Evolutionary conservation across 2,329 filamentous ascomycete genomes (phyloP), one percentile per base, ranked within the genome.

Genomic region (Talaromyces sp.): DNA sequence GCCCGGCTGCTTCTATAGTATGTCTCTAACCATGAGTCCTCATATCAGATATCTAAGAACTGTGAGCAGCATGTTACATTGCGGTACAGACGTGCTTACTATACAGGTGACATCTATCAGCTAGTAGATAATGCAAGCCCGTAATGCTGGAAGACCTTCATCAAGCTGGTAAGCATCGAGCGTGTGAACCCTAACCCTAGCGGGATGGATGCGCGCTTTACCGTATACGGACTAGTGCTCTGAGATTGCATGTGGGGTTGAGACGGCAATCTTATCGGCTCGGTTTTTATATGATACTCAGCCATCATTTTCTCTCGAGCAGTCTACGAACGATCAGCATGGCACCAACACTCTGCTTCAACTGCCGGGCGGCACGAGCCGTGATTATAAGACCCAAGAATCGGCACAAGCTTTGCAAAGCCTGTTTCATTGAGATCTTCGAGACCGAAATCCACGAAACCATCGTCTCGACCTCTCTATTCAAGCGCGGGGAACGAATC

Each of bases 351-450:
- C 79, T 84, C 23, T 99, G 95, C 75, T 86, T 87, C 58, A 81
- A 88, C 67, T 99, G 95, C 79, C 84, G 89, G 66, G 84, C 82
- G 23, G 84, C 89, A 66, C 86, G 93, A 64, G 93, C 95, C 5
- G 84, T 96, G 21, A 95, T 99, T 63, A 91, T 97, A 66, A 86
- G 95, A 31, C 93, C 95, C 1, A 98, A 98, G 76, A 96, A 98
- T 72, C 87, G 96, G 70, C 88, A 96, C 69, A 96, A 96, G 71
- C 84, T 99, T 54, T 99, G 95, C 83, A 92, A 90, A 70, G 77
- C 82, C 4, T 99, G 95, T 77, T 99, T 99, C 77, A 86, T 96
- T 61, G 71, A 80, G 11, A 84, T 95, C 52, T 99, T 99, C 72
- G 95, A 99, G 76, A 86, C 90, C 66, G 95, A 99, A 80, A 87